Percentiles rank a stretch among this genome's conserved stretches.
phyloP scores from a whole-genome alignment of 768 basidiomycete species.

The Plicaturopsis crispa region DNA sequence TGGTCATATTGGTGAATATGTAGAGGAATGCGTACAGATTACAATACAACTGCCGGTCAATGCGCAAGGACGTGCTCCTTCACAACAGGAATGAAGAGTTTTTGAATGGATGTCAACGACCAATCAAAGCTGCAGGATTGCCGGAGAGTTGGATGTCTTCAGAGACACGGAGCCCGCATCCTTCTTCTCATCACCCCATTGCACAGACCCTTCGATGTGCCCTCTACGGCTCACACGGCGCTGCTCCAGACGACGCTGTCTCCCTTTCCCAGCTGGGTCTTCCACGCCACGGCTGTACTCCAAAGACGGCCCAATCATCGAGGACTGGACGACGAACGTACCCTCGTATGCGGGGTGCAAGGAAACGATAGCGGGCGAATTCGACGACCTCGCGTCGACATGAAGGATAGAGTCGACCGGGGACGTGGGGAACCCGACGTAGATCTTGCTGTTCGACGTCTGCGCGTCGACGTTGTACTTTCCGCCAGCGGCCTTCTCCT shows the following conservation, averaged over 20 bases:
- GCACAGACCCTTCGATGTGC: neutral
- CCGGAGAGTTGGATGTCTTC: no score
- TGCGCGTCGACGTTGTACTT: slow-evolving; percentile 21
- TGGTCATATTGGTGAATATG: no score
- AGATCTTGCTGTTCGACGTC: slow-evolving; percentile 25
- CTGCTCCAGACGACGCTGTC: neutral
- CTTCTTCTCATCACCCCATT: neutral
- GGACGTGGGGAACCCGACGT: slow-evolving; percentile 20
- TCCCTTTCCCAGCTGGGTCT: neutral
- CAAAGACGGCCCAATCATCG: slow-evolving; percentile 4
- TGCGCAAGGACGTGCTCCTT: no score
- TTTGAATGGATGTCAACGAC: no score
- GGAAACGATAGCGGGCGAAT: slow-evolving; percentile 23
- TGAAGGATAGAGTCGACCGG: slow-evolving; percentile 26
- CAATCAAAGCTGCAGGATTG: no score
- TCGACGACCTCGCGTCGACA: slow-evolving; percentile 22
- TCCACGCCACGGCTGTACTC: slow-evolving; percentile 5
- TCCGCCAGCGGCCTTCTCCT: slow-evolving; percentile 15
- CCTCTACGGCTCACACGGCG: neutral
- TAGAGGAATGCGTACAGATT: no score
- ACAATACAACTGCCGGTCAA: no score
- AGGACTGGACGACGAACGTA: slow-evolving; percentile 18
- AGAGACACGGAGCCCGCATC: no score
- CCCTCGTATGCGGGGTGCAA: slow-evolving; percentile 33
- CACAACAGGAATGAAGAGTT: no score